Conservation (phyloP, 805 yeast genomes). For the Lipomyces chichibuensis region DNA sequence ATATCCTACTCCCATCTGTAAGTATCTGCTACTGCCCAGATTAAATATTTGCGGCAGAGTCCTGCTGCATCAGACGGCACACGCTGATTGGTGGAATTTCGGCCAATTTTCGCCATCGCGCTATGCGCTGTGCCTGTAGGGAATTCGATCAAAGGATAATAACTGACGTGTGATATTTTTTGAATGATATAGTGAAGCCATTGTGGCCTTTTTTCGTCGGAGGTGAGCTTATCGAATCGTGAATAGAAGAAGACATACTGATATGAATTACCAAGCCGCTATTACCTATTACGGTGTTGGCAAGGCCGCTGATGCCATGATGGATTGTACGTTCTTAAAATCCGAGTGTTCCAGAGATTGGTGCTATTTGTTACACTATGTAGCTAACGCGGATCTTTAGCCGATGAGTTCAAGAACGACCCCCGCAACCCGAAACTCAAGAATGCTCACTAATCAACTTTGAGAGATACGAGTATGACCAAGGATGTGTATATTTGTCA, state of each 20-base stretch:
- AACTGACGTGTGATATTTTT: constrained; percentile 1
- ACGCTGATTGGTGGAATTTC: constrained; percentile 19
- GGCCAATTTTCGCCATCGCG: not conserved
- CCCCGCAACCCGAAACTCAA: constrained; percentile 91
- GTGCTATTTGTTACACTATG: not conserved
- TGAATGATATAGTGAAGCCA: constrained; percentile 53
- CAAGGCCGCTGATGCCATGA: constrained; percentile 68
- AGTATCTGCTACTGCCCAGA: constrained; percentile 18
- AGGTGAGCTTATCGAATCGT: constrained; percentile 55
- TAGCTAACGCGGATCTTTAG: constrained; percentile 14
- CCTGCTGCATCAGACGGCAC: not conserved
- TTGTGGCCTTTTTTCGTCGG: constrained; percentile 90
- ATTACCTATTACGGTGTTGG: constrained; percentile 70
- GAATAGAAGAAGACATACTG: not conserved
- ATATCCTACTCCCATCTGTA: constrained; percentile 42
- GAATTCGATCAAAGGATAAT: not conserved
- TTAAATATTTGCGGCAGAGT: not conserved
- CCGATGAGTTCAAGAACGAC: constrained; percentile 81
- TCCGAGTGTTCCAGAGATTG: not conserved
- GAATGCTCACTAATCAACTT: constrained; percentile 19
- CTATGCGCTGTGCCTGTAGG: not conserved
- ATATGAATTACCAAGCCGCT: constrained; percentile 42
- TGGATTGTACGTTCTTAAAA: constrained; percentile 52
- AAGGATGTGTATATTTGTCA: not conserved
- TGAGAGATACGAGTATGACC: not conserved